Conservation (phyloP, 2,329 filamentous ascomycete genomes). For the Alternaria sp. region DNA sequence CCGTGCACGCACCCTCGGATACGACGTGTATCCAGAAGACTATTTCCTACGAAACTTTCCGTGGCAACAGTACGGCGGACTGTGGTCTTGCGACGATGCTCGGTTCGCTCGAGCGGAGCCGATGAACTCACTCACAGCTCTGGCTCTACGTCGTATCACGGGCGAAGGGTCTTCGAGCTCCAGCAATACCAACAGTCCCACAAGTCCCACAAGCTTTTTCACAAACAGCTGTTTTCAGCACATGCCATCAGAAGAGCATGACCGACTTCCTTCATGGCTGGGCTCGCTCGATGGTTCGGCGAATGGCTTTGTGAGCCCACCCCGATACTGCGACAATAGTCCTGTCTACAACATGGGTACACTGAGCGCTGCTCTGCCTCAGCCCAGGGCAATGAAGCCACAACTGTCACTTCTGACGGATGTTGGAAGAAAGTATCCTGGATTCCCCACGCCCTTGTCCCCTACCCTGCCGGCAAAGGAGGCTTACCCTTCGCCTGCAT, state of each 20-base stretch:
- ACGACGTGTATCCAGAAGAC: constrained; percentile 49
- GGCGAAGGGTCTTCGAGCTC: constrained; percentile 29
- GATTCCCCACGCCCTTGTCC: constrained; percentile 41
- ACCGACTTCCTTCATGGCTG: constrained; percentile 13
- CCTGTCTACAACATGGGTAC: constrained; percentile 28
- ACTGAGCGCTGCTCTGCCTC: constrained; percentile 8
- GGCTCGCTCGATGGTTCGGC: constrained; percentile 21
- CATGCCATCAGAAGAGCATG: neutral
- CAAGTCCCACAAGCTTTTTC: constrained; percentile 21
- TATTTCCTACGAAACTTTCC: constrained; percentile 47
- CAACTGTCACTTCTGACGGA: constrained; percentile 35
- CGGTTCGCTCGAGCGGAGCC: constrained; percentile 43
- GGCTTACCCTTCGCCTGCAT: constrained; percentile 36
- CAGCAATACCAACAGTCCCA: constrained; percentile 20
- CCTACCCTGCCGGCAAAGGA: constrained; percentile 37
- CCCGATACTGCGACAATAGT: constrained; percentile 3
- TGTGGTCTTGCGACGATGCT: constrained; percentile 47
- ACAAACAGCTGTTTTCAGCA: constrained; percentile 19
- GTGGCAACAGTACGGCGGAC: constrained; percentile 47
- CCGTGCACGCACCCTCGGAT: constrained; percentile 44
- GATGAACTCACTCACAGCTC: constrained; percentile 29
- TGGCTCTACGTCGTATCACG: constrained; percentile 40
- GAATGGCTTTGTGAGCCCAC: neutral
- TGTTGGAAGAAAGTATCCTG: constrained; percentile 38
- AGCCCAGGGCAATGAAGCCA: constrained; percentile 8